Base-by-base conservation (phyloP, 2,329 filamentous ascomycete species). In the Fusarium luffae region DNA sequence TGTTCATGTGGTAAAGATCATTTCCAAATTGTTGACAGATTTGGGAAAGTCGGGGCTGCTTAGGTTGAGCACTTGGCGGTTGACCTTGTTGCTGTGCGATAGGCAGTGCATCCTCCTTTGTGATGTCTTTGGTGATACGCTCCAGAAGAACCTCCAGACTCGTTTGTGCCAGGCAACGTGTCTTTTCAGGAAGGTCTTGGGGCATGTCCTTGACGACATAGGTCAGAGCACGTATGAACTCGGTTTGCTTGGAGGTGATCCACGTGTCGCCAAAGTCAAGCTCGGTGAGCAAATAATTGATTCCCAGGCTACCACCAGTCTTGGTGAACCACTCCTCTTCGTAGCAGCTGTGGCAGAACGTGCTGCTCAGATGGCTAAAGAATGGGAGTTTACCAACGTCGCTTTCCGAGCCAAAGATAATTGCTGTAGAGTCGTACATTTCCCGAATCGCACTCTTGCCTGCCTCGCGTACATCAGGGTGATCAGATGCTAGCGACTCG, bases 291-390 rank as follows among this genome's bases (percentile, higher is more conserved):
- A 99, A 83, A 59, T 97, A 90, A 75, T 93, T 91, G 74, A 99
- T 98, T 58, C 97, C 97, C 21, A 95, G 83, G 56, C 92, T 94
- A 41, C 96, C 96, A 50, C 95, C 96, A 40, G 94, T 92, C 81
- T 99, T 99, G 54, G 94, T 94, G 77, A 97, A 99, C 96, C 97
- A 99, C 75, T 99, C 96, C 78, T 99, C 95, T 74, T 96, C 94
- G 74, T 98, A 94, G 78, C 96, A 99, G 70, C 93, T 94, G 78
- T 99, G 96, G 73, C 93, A 96, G 78, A 98, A 97, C 1, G 90
- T 90, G 64, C 89, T 92, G 41, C 92, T 91, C 8, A 99, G 85
- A 74, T 95, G 90, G 62, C 86, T 87, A 81, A 99, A 99, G 80
- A 99, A 93, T 1, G 91, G 89, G 11, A 99, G 85, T 59, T 89